Conservation (phyloP, 768 basidiomycete genomes). For the Punctularia strigosozonata region DNA sequence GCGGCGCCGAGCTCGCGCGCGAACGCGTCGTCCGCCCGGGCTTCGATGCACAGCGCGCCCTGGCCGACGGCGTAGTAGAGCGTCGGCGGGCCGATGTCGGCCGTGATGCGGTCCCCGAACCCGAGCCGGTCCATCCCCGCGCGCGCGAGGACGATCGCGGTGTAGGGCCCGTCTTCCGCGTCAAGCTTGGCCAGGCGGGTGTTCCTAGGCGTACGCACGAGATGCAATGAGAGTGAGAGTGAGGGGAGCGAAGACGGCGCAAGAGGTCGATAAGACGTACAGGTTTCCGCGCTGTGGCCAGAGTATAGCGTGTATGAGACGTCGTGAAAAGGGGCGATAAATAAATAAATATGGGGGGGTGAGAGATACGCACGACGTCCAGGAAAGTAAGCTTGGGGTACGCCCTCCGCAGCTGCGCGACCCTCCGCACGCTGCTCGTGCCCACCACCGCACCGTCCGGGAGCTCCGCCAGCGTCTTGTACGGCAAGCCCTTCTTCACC, state of each 20-base stretch:
- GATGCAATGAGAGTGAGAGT: background rate
- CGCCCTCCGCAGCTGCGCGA: conserved; percentile 76
- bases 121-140: conserved; percentile 82
- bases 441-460: conserved; percentile 89
- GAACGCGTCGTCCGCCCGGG: conserved; percentile 52
- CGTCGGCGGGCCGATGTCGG: conserved; percentile 61
- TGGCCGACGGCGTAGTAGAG: conserved; percentile 89
- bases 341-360: conserved; percentile 2
- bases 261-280: conserved; percentile 32
- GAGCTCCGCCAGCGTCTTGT: conserved; percentile 68
- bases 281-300: conserved; percentile 66
- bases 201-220: conserved; percentile 36
- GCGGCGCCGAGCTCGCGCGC: conserved; percentile 51
- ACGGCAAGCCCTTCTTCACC: conserved; percentile 60
- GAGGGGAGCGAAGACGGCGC: conserved; percentile 1
- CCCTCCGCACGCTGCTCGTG: conserved; percentile 85
- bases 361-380: conserved; percentile 88
- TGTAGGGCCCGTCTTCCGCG: conserved; percentile 63
- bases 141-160: conserved; percentile 86
- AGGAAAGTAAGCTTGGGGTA: conserved; percentile 71
- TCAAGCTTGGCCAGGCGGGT: conserved; percentile 91
- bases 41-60: conserved; percentile 84
- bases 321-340: background rate
- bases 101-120: conserved; percentile 61
- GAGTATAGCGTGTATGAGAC: background rate